A percentile compares a stretch with the other conserved stretches of the same genome.
These are phyloP conservation scores for Sordaria brevicollis DNA, from an alignment of 495 filamentous ascomycete species.

Conservation along the genomic window DNA sequence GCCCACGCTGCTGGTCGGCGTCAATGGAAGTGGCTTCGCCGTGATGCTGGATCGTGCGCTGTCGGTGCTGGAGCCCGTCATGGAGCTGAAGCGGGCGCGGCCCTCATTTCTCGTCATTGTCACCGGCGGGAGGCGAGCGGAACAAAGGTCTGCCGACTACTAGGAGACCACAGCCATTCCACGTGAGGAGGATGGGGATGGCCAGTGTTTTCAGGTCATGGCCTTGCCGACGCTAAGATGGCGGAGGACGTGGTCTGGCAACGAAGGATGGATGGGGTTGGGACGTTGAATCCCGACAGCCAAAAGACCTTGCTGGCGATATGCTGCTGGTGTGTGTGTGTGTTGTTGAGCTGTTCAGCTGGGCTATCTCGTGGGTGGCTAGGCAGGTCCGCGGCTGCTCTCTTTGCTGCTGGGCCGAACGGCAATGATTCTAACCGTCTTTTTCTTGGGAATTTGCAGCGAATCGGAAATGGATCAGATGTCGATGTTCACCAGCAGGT, in stretches of 20 bases:
- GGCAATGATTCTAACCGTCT: neutral
- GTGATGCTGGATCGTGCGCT: conserved; percentile 51
- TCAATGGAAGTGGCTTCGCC: conserved; percentile 37
- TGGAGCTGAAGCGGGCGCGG: conserved; percentile 47
- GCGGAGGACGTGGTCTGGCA: neutral
- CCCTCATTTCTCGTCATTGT: conserved; percentile 53
- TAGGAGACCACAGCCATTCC: conserved; percentile 18
- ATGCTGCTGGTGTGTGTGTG: too few species aligned
- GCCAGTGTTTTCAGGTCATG: conserved; percentile 18
- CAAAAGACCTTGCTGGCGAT: neutral
- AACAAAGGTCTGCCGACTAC: conserved; percentile 14
- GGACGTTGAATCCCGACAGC: neutral
- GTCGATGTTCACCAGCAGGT: neutral
- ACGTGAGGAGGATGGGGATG: conserved; percentile 2
- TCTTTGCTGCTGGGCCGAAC: neutral
- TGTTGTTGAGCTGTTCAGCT: neutral
- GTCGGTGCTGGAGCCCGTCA: conserved; percentile 50
- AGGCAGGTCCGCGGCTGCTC: neutral
- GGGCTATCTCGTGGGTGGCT: neutral
- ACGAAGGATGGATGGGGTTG: neutral
- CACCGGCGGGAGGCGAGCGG: conserved; percentile 19
- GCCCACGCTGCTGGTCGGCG: conserved; percentile 26
- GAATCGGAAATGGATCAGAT: neutral
- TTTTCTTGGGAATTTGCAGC: neutral
- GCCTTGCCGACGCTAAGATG: conserved; percentile 3